Evolutionary conservation across 73 alveolate genomes (phyloP).

Genomic region (Durusdinium trenchii): DNA sequence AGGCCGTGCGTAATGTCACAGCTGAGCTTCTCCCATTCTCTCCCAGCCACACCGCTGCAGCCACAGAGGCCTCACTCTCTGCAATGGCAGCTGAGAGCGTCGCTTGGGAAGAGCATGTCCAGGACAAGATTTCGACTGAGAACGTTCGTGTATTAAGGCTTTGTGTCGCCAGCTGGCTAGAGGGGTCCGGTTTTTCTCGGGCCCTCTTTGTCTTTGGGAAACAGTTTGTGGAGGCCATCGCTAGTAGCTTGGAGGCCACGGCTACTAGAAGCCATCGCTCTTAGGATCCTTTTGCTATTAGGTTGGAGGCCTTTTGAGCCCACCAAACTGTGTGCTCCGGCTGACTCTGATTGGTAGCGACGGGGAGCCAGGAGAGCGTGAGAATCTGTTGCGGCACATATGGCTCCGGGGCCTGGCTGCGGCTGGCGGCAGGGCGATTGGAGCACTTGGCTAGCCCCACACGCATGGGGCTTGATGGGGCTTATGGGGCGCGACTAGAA

Average conservation of each 20-base stretch:
- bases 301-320: no score
- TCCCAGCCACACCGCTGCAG: constrained; percentile 81
- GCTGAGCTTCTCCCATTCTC: constrained; percentile 74
- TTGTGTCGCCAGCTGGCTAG: no score
- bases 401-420: constrained; percentile 69
- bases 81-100: constrained; percentile 43
- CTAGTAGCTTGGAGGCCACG: no score
- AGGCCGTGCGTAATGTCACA: constrained; percentile 80
- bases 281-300: no score
- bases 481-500: no score
- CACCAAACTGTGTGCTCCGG: no score
- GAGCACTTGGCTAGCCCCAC: constrained; percentile 51
- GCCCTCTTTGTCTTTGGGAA: no score
- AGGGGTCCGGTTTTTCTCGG: no score
- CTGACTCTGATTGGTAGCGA: background rate
- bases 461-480: background rate
- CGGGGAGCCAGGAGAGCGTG: constrained; percentile 60
- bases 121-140: background rate
- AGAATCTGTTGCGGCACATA: background rate
- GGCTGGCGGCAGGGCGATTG: constrained; percentile 87
- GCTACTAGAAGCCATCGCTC: no score
- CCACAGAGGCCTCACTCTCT: constrained; percentile 67
- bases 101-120: background rate
- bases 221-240: no score
- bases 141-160: background rate